phyloP scores from a whole-genome alignment of 805 yeast species.

The Starmerella riodocensis region DNA sequence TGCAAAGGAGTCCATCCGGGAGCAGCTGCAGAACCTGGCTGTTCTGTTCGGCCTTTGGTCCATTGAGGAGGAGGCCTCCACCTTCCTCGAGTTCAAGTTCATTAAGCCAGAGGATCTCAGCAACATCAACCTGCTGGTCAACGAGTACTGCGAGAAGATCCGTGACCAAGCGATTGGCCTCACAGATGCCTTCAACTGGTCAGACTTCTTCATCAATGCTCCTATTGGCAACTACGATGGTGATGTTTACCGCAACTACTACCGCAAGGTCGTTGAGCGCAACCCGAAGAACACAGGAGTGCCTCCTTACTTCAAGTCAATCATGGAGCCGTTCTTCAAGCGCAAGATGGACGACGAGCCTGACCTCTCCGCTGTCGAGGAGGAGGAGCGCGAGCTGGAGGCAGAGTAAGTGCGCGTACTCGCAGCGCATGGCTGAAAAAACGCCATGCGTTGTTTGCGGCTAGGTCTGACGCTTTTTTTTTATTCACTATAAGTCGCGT shows the following conservation, averaged over 20 bases:
- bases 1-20: slow-evolving; percentile 14
- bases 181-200: slow-evolving; percentile 68
- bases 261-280: slow-evolving; percentile 44
- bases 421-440: not conserved
- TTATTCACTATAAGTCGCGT: not conserved
- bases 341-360: slow-evolving; percentile 15
- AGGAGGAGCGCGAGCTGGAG: slow-evolving; percentile 12
- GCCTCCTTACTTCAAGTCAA: slow-evolving; percentile 39
- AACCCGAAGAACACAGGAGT: slow-evolving; percentile 32
- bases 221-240: slow-evolving; percentile 70
- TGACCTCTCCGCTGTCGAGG: slow-evolving; percentile 16
- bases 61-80: slow-evolving; percentile 56
- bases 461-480: not conserved
- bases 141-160: slow-evolving; percentile 35
- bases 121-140: slow-evolving; percentile 32
- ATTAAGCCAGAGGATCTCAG: slow-evolving; percentile 38
- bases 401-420: not conserved
- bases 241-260: slow-evolving; percentile 67
- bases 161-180: slow-evolving; percentile 59
- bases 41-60: slow-evolving; percentile 43
- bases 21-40: slow-evolving; percentile 16
- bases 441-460: not conserved
- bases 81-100: slow-evolving; percentile 51
- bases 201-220: slow-evolving; percentile 67
- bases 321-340: slow-evolving; percentile 25